A percentile compares a stretch with the other conserved stretches of the same genome.
phyloP scores from a whole-genome alignment of 108 stramenopile species.

The Conticribra weissflogii region DNA sequence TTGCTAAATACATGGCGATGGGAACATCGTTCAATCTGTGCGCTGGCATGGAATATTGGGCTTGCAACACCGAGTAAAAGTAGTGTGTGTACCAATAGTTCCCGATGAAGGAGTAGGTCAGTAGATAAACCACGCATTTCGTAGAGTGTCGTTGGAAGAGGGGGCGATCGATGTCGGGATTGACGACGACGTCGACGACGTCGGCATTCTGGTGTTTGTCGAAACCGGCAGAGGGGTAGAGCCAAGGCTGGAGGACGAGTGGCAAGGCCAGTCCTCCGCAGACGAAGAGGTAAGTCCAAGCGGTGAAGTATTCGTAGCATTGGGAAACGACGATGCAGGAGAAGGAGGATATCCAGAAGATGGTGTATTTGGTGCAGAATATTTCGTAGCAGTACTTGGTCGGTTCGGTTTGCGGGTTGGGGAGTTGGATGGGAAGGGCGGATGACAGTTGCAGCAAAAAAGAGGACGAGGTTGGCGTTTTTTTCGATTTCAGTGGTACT shows the following conservation, averaged over 20 bases:
- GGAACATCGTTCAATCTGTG: slow-evolving; percentile 97
- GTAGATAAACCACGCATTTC: slow-evolving; percentile 93
- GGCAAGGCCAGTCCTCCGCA: slow-evolving; percentile 83
- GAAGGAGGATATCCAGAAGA: slow-evolving; percentile 85
- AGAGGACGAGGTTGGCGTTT: not conserved
- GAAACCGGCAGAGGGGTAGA: slow-evolving; percentile 63
- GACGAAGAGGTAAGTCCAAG: slow-evolving; percentile 71
- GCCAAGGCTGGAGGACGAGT: slow-evolving; percentile 80
- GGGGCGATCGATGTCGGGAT: slow-evolving; percentile 74
- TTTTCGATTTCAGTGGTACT: slow-evolving; percentile 13
- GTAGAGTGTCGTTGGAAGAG: slow-evolving; percentile 79
- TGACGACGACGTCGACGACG: slow-evolving; percentile 25
- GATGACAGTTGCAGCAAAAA: too few relatives aligned
- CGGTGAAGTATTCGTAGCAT: slow-evolving; percentile 84
- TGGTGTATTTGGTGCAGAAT: slow-evolving; percentile 73
- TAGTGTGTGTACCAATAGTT: slow-evolving; percentile 98
- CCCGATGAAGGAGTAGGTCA: slow-evolving; percentile 94
- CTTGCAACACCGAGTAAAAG: slow-evolving; percentile 96
- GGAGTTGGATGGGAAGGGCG: slow-evolving; percentile 40
- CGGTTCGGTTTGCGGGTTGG: slow-evolving; percentile 60
- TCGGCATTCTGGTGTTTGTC: not conserved
- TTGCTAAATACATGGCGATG: slow-evolving; percentile 91
- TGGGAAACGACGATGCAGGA: slow-evolving; percentile 78
- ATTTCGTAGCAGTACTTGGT: slow-evolving; percentile 84
- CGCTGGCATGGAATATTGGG: slow-evolving; percentile 94